Percentiles rank a stretch among this genome's conserved stretches.
phyloP scores from a whole-genome alignment of 1,284 basidiomycete genomes.

The Malassezia restricta region DNA sequence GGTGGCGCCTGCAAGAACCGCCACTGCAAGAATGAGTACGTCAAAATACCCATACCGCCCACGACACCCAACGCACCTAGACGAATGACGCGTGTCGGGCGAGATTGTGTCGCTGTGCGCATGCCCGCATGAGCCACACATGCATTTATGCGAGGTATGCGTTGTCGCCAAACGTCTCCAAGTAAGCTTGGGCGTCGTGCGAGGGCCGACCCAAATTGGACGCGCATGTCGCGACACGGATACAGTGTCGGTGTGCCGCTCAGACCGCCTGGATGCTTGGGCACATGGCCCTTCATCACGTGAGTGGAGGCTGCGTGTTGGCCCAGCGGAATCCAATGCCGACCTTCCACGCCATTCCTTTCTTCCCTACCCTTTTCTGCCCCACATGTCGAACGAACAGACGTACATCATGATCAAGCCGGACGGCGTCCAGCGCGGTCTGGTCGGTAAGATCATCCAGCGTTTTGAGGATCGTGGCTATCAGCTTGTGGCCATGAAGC shows the following conservation, averaged over 20 bases:
- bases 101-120: not conserved
- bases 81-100: not conserved
- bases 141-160: not conserved
- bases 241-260: too few species aligned
- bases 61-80: not conserved
- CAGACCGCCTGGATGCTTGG: too few species aligned
- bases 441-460: slow-evolving; percentile 37
- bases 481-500: slow-evolving; percentile 18
- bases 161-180: not conserved
- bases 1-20: not conserved
- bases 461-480: slow-evolving; percentile 35
- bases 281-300: too few species aligned
- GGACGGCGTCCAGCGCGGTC: slow-evolving; percentile 35
- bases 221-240: too few species aligned
- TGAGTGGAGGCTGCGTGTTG: too few species aligned
- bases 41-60: not conserved
- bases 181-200: not conserved
- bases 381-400: slow-evolving; percentile 16
- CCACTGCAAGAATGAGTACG: not conserved
- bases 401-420: slow-evolving; percentile 46
- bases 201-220: too few species aligned
- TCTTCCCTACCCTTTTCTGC: not conserved
- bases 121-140: not conserved
- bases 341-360: not conserved
- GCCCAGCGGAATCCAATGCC: too few species aligned